phyloP scores from a whole-genome alignment of 2,329 filamentous ascomycete genomes.

The Colletotrichum aenigma region DNA sequence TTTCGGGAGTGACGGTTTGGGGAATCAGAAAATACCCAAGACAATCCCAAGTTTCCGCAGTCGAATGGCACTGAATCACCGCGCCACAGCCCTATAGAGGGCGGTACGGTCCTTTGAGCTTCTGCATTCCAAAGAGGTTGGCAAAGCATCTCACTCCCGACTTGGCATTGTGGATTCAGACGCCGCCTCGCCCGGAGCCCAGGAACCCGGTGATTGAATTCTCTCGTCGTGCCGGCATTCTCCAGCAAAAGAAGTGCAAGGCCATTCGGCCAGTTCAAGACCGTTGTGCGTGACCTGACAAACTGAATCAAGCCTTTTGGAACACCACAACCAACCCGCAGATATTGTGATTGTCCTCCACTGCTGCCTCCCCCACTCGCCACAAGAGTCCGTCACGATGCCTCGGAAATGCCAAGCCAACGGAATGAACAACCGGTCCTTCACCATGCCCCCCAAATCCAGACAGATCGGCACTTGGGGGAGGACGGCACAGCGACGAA shows the following conservation, averaged over 20 bases:
- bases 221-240: not conserved
- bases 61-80: not conserved
- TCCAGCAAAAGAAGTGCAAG: not conserved
- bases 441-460: not conserved
- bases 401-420: not conserved
- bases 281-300: not conserved
- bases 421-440: not conserved
- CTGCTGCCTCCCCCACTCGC: not conserved
- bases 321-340: not conserved
- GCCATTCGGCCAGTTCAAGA: not conserved
- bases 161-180: not conserved
- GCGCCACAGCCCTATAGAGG: not conserved
- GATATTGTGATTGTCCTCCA: not conserved
- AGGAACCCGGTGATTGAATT: not conserved
- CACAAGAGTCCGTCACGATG: not conserved
- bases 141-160: not conserved
- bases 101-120: not conserved
- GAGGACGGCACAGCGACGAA: not conserved
- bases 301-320: not conserved
- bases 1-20: not conserved
- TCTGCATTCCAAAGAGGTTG: not conserved
- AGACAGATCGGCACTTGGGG: not conserved
- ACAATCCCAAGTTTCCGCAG: not conserved
- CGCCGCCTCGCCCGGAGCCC: not conserved
- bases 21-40: not conserved